Evolutionary conservation across 352 stramenopile species (phyloP), one percentile per base, ranked within the genome.

Genomic region (Phytophthora palmivora): DNA sequence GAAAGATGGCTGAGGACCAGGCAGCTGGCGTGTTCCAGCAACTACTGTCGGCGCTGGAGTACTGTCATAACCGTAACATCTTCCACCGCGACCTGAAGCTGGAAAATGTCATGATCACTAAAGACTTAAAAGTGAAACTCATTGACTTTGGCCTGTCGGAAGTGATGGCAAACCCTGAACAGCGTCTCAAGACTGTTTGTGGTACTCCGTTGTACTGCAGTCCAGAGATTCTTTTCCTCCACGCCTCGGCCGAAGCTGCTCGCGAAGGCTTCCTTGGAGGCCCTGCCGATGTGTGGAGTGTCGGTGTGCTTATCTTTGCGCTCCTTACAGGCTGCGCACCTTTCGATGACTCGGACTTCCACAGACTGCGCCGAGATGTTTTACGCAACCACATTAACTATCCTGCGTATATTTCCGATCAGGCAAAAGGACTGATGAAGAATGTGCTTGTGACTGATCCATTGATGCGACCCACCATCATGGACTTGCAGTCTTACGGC

Each of bases 81-180:
- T 97, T 92, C 67, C 95, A 98, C 76, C 91, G 95, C 43, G 95
- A 98, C 67, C 76, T 98, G 37, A 98, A 98, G 71, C 78, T 98
- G 30, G 95, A 98, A 67, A 98, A 98, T 88, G 91, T 98, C 22
- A 79, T 98, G 41, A 83, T 98, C 70, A 96, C 90, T 46, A 87
- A 82, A 45, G 93, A 97, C 59, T 78, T 92, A 43, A 84, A 93
- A 50, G 85, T 98, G 45, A 98, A 98, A 81, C 84, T 98, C 44
- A 98, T 98, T 75, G 94, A 98, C 76, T 98, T 98, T 87, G 95
- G 95, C 34, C 78, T 98, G 7, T 98, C 92, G 0, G 96, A 97
- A 50, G 76, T 95, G 44, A 49, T 73, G 52, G 91, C 89, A 32
- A 74, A 73, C 33, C 78, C 86, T 6, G 85, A 86, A 18, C 73